Base-by-base conservation (phyloP, 2,329 filamentous ascomycete species). In the Trichoderma simmonsii region DNA sequence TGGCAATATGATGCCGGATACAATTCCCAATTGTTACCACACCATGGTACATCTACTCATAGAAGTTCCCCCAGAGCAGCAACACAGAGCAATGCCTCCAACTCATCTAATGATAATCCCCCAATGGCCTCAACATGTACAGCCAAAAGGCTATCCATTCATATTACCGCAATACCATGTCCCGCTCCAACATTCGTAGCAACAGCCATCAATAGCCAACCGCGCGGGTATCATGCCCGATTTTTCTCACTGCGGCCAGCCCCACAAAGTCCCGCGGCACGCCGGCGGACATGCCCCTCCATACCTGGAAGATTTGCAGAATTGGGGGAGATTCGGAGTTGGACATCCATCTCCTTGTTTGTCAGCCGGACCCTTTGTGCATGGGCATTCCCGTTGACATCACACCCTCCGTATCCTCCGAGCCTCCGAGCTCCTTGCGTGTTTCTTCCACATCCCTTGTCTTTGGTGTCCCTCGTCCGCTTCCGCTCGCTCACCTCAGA, bases 221-320 rank as follows among this genome's bases (percentile, higher is more conserved):
- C 66, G 66, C 66, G 66, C 66, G 66, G 66, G 66, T 69, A 69
- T 39, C 6, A 51, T 34, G 26, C n/a, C 56, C 36, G 24, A 30
- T 30, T 51, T 61, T 48, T 48, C 30, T 51, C 39, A 5, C 63
- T 18, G 30, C 28, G 24, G 26, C 36, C 36, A 28, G n/a, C 11
- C 66, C 66, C 66, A 69, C 66, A 21, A 61, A 12, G 18, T 18
- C 59, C 68, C 43, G 68, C 68, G 68, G 60, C 68, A 70, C 67
- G 67, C 67, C 57, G 57, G 67, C 39, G 39, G 39, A 9, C 15
- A 3, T 26, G 57, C 67, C 67, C 54, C 65, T 68, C 65, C 26
- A 26, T 18, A 9, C 4, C 28, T 32, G 54, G 18, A 14, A 57
- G 28, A 48, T 24, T 59, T 36, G 15, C 56, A 28, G 34, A 68